phyloP scores from a whole-genome alignment of 2,329 filamentous ascomycete species.

The Penicillium sp. region DNA sequence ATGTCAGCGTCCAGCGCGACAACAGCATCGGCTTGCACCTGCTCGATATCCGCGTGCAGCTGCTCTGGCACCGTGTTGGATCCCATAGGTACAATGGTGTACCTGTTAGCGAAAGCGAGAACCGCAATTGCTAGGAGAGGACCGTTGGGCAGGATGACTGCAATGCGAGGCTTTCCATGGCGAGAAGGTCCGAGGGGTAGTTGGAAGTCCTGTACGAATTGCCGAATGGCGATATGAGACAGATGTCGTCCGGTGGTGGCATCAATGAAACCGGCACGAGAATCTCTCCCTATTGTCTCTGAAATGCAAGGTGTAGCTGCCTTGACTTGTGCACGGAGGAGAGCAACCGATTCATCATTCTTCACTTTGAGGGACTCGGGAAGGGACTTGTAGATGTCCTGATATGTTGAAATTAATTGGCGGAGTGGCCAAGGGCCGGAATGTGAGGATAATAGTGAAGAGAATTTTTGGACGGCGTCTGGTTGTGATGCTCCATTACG shows the following conservation, averaged over 20 bases:
- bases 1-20: slow-evolving; percentile 41
- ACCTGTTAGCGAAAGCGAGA: slow-evolving; percentile 50
- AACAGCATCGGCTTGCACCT: slow-evolving; percentile 48
- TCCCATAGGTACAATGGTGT: slow-evolving; percentile 53
- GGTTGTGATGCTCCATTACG: slow-evolving; percentile 14
- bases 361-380: slow-evolving; percentile 15
- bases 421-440: slow-evolving; percentile 12
- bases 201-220: slow-evolving; percentile 23
- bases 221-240: slow-evolving; percentile 17
- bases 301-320: slow-evolving; percentile 9
- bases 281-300: slow-evolving; percentile 14
- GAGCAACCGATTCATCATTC: slow-evolving; percentile 11
- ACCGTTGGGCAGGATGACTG: slow-evolving; percentile 53
- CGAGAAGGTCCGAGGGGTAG: slow-evolving; percentile 22
- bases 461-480: slow-evolving; percentile 11
- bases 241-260: slow-evolving; percentile 12
- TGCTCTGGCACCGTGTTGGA: slow-evolving; percentile 50
- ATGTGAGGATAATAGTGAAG: slow-evolving; percentile 13
- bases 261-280: slow-evolving; percentile 18
- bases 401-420: slow-evolving; percentile 11
- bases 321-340: slow-evolving; percentile 14
- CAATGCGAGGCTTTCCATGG: slow-evolving; percentile 43
- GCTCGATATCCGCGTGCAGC: slow-evolving; percentile 50
- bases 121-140: slow-evolving; percentile 51
- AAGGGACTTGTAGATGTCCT: slow-evolving; percentile 17